A percentile compares a stretch with the other conserved stretches of the same genome.
Conservation (phyloP, 148 eudicot genomes). For the Talinum fruticosum region DNA sequence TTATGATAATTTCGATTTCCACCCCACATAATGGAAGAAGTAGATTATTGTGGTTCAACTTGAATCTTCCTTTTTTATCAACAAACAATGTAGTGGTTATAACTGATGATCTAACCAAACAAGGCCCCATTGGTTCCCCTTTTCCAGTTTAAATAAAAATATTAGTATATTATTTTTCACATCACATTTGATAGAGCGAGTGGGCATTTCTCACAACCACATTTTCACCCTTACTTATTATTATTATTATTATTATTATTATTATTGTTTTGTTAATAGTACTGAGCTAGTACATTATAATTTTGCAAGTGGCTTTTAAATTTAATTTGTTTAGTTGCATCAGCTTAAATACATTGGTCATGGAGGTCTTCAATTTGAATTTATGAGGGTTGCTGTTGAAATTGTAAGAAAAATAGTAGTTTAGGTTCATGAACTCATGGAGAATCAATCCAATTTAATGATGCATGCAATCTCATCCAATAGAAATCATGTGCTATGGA, state of each 20-base stretch:
- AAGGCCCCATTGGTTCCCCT: background rate
- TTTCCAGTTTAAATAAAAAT: background rate
- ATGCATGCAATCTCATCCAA: background rate
- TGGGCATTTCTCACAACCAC: background rate
- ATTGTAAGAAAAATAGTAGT: background rate
- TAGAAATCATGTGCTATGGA: no score
- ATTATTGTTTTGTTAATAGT: background rate
- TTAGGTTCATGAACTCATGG: background rate
- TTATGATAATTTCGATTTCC: background rate
- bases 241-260: background rate
- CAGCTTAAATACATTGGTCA: background rate
- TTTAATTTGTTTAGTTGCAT: background rate
- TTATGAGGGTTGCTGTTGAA: background rate
- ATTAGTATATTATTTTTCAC: background rate
- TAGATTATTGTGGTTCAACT: background rate
- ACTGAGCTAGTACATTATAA: background rate
- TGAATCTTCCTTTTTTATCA: background rate
- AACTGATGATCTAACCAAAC: slow-evolving; percentile 6
- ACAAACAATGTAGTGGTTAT: slow-evolving; percentile 7
- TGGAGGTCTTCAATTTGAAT: background rate
- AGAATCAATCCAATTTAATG: background rate
- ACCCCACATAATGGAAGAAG: background rate
- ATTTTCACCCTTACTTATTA: background rate
- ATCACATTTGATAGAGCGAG: background rate
- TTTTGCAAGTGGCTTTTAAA: background rate